Conservation (phyloP, 1,284 basidiomycete genomes). For the Melampsora occidentalis region DNA sequence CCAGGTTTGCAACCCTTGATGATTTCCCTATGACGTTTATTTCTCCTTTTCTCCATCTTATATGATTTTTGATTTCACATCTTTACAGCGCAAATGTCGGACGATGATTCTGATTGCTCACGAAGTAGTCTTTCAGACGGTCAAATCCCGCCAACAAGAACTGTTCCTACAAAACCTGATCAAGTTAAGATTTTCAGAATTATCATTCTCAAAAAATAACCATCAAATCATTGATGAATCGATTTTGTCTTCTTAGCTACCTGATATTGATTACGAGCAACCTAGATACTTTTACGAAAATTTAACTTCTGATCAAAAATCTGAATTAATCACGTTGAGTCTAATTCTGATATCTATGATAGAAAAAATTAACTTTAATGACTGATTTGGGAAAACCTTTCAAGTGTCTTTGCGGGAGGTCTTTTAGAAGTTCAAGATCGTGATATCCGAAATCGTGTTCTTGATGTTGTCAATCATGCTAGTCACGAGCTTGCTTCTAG, state of each 20-base stretch:
- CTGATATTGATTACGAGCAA: constrained; percentile 30
- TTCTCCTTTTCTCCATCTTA: background rate
- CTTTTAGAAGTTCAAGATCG: background rate
- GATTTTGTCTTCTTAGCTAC: background rate
- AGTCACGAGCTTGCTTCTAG: background rate
- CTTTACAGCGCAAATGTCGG: background rate
- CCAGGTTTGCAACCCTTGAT: background rate
- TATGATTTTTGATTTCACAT: too few relatives aligned
- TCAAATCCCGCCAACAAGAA: constrained; percentile 15
- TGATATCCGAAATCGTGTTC: background rate
- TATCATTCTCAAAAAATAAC: background rate
- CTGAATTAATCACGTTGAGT: constrained; percentile 29
- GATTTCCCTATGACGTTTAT: background rate
- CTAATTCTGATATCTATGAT: background rate
- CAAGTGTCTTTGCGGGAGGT: background rate
- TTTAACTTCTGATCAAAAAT: constrained; percentile 16
- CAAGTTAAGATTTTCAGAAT: background rate
- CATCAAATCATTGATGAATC: background rate
- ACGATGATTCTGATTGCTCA: background rate
- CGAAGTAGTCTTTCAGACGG: background rate
- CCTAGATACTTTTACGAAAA: constrained; percentile 31
- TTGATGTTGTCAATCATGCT: background rate
- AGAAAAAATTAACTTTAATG: background rate
- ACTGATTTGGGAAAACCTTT: background rate
- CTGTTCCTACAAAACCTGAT: constrained; percentile 9